Percentiles rank a stretch among this genome's conserved stretches.
Conservation (phyloP, 2,329 filamentous ascomycete genomes). For the Sphaerulina vaccinii region DNA sequence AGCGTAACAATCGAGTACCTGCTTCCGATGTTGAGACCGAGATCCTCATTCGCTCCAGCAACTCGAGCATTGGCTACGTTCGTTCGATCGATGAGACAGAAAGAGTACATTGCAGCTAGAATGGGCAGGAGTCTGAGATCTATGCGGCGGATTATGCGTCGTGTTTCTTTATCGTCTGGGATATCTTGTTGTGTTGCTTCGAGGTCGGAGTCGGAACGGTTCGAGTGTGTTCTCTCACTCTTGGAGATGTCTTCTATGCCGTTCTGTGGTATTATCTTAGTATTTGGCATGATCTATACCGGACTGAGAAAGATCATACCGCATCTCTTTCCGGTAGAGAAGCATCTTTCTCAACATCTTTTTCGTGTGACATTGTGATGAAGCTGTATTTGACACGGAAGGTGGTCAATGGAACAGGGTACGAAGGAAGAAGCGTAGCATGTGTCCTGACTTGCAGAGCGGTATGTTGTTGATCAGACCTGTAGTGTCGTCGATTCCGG, state of each 20-base stretch:
- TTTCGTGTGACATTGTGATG: background rate
- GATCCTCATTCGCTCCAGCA: constrained; percentile 14
- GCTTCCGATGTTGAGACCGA: constrained; percentile 4
- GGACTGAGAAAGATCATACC: background rate
- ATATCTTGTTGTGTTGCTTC: background rate
- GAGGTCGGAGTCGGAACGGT: background rate
- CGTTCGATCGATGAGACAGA: constrained; percentile 46
- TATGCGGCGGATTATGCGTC: constrained; percentile 48
- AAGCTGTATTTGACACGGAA: too few relatives aligned
- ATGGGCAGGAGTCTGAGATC: constrained; percentile 52
- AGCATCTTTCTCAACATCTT: too few relatives aligned
- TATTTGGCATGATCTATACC: background rate
- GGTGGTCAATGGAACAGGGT: too few relatives aligned
- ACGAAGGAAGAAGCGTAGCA: too few relatives aligned
- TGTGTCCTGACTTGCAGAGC: background rate
- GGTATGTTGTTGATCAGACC: too few relatives aligned
- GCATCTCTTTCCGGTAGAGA: background rate
- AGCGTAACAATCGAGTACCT: constrained; percentile 11
- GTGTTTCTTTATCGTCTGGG: constrained; percentile 33
- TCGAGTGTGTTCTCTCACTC: background rate
- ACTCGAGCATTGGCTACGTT: constrained; percentile 16
- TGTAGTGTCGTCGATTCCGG: background rate
- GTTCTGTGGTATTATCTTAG: background rate
- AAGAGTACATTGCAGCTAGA: constrained; percentile 44
- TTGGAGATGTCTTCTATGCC: background rate